phyloP scores from a whole-genome alignment of 1,139 yeast species.

The Pichia sp. region DNA sequence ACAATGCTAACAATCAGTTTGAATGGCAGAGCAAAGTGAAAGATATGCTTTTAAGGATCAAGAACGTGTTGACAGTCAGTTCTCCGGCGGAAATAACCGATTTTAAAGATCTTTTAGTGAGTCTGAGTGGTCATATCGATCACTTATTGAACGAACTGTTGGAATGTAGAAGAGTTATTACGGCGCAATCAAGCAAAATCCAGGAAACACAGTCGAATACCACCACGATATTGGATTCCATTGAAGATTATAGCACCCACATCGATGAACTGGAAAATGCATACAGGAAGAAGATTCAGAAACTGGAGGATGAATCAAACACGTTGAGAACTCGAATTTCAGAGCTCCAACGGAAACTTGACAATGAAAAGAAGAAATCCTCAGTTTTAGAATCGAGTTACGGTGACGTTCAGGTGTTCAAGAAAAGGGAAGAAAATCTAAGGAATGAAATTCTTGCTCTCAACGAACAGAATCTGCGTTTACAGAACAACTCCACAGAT shows the following conservation, averaged over 20 bases:
- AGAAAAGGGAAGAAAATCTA: not conserved
- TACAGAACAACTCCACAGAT: not conserved
- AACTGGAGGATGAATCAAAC: not conserved
- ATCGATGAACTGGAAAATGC: conserved; percentile 23
- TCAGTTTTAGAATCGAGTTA: not conserved
- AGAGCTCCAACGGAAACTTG: too few relatives aligned
- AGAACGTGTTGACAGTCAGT: not conserved
- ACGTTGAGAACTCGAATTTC: too few relatives aligned
- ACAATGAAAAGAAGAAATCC: too few relatives aligned
- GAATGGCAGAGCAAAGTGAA: conserved; percentile 20
- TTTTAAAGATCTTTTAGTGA: conserved; percentile 2
- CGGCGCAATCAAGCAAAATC: not conserved
- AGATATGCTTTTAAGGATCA: conserved; percentile 1
- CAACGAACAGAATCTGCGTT: not conserved
- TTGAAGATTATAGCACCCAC: conserved; percentile 7
- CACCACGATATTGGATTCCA: conserved; percentile 4
- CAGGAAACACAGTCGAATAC: conserved; percentile 24
- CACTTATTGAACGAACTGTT: not conserved
- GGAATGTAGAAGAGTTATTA: too few relatives aligned
- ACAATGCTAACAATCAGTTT: conserved; percentile 17
- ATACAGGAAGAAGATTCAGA: not conserved
- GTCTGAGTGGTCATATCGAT: too few relatives aligned
- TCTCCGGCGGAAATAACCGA: not conserved
- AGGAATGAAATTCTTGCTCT: not conserved
- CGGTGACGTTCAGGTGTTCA: not conserved